Evolutionary conservation across 345 rosid genomes (phyloP).

Genomic region (Aurinia saxatilis): DNA sequence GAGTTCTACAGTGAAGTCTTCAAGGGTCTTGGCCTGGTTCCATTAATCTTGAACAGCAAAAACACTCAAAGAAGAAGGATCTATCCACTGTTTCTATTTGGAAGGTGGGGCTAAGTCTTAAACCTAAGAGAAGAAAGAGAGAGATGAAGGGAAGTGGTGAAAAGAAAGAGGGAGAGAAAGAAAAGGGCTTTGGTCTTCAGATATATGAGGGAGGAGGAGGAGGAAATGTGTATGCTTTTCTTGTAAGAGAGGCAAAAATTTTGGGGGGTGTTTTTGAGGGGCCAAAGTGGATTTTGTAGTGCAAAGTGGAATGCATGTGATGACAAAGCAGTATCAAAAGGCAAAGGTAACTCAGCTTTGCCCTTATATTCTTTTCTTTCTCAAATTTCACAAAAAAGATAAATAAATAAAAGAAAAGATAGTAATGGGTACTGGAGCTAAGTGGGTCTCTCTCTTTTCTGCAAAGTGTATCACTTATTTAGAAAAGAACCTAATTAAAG

Average conservation of each 20-base stretch:
- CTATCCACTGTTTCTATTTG: neutral
- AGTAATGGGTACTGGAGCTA: constrained; percentile 33
- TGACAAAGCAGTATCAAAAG: constrained; percentile 71
- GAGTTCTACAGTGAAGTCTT: constrained; percentile 7
- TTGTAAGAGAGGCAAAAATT: constrained; percentile 52
- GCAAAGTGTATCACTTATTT: constrained; percentile 34
- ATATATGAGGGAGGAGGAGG: constrained; percentile 25
- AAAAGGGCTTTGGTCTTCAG: constrained; percentile 27
- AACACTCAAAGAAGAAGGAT: constrained; percentile 10
- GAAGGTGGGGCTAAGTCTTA: constrained; percentile 9
- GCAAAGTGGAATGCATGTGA: constrained; percentile 99
- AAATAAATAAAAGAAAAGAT: constrained; percentile 17
- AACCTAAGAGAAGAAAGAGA: constrained; percentile 9
- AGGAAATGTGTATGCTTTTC: constrained; percentile 55
- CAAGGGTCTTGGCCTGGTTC: constrained; percentile 21
- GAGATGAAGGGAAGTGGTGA: constrained; percentile 5
- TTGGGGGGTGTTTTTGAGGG: constrained; percentile 27
- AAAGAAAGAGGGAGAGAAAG: constrained; percentile 16
- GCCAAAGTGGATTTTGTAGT: constrained; percentile 73
- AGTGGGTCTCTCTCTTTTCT: constrained; percentile 58
- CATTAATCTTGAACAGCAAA: constrained; percentile 9
- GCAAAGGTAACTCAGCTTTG: constrained; percentile 79
- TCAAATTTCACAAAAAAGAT: constrained; percentile 34
- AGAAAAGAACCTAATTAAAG: constrained; percentile 28
- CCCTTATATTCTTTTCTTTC: constrained; percentile 34